These are phyloP conservation scores for Capniomyces stellatus DNA, from an alignment of 371 early-diverging fungal species.

Conservation along the genomic window DNA sequence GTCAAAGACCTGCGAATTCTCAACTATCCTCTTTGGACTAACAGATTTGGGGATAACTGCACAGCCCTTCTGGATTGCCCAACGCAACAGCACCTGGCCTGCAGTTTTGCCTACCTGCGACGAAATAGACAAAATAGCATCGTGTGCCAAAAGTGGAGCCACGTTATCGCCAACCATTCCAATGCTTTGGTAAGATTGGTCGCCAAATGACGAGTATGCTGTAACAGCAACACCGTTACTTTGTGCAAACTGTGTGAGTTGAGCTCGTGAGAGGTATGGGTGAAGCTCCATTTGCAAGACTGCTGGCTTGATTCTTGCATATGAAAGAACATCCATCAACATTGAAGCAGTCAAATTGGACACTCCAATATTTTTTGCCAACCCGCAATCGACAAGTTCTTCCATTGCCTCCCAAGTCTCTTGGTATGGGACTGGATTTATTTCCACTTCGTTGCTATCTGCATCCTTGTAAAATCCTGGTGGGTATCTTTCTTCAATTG, in stretches of 20 bases:
- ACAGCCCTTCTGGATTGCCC: conserved; percentile 43
- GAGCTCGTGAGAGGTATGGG: conserved; percentile 63
- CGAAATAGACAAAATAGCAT: conserved; percentile 34
- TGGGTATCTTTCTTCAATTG: conserved; percentile 9
- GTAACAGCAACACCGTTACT: conserved; percentile 47
- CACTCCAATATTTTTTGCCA: conserved; percentile 45
- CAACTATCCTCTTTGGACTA: conserved; percentile 10
- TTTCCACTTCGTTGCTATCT: conserved; percentile 5
- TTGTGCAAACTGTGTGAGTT: conserved; percentile 49
- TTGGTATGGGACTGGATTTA: conserved; percentile 16
- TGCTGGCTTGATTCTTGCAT: conserved; percentile 56
- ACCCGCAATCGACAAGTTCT: conserved; percentile 36
- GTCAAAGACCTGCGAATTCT: conserved; percentile 15
- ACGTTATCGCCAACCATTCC: conserved; percentile 2
- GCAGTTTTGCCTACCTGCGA: conserved; percentile 35
- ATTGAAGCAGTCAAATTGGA: conserved; percentile 39
- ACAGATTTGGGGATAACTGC: conserved; percentile 24
- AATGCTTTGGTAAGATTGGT: conserved; percentile 8
- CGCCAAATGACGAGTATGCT: conserved; percentile 75
- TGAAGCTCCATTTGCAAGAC: conserved; percentile 81
- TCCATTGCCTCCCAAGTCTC: conserved; percentile 35
- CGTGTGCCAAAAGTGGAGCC: conserved; percentile 8
- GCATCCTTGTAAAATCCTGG: conserved; percentile 7
- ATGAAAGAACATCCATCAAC: conserved; percentile 41
- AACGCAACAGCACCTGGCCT: conserved; percentile 58